Percentiles rank a stretch among this genome's conserved stretches.
These are phyloP conservation scores for Suillus ampliporus DNA, from an alignment of 768 basidiomycete genomes.

Conservation along the genomic window DNA sequence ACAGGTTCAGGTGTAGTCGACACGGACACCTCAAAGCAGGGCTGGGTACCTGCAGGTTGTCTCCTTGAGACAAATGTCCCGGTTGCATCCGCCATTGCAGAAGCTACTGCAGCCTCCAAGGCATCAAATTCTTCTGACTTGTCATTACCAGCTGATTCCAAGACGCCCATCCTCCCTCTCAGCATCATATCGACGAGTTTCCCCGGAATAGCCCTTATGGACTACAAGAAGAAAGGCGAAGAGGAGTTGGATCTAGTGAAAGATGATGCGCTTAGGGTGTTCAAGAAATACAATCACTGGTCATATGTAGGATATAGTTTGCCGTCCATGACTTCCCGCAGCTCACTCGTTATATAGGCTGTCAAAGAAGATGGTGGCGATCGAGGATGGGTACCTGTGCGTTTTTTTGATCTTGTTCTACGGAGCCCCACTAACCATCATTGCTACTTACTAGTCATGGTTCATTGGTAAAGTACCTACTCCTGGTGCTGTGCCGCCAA, in stretches of 20 bases:
- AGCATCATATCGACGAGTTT: slow-evolving; percentile 98
- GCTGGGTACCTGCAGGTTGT: slow-evolving; percentile 98
- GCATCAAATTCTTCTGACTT: slow-evolving; percentile 47
- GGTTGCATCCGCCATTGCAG: slow-evolving; percentile 84
- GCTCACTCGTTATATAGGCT: slow-evolving; percentile 54
- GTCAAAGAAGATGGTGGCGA: slow-evolving; percentile 94
- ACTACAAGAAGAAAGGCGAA: slow-evolving; percentile 91
- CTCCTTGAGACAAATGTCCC: slow-evolving; percentile 92
- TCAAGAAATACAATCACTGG: slow-evolving; percentile 99
- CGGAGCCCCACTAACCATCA: not conserved
- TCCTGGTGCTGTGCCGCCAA: slow-evolving; percentile 48
- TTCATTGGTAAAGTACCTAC: slow-evolving; percentile 87
- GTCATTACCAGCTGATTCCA: slow-evolving; percentile 42
- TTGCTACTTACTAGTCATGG: slow-evolving; percentile 67
- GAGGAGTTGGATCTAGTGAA: slow-evolving; percentile 91
- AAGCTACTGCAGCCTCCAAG: slow-evolving; percentile 72
- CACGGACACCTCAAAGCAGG: slow-evolving; percentile 79
- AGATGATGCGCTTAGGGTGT: slow-evolving; percentile 88
- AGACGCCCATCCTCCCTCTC: slow-evolving; percentile 85
- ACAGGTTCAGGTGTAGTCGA: slow-evolving; percentile 81
- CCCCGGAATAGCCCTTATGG: slow-evolving; percentile 95
- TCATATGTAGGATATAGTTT: slow-evolving; percentile 68
- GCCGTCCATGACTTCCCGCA: slow-evolving; percentile 14
- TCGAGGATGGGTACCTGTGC: slow-evolving; percentile 93
- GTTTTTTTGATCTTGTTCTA: slow-evolving; percentile 35